Evolutionary conservation across 1,139 yeast genomes (phyloP).

Genomic region (Pichia sp.): DNA sequence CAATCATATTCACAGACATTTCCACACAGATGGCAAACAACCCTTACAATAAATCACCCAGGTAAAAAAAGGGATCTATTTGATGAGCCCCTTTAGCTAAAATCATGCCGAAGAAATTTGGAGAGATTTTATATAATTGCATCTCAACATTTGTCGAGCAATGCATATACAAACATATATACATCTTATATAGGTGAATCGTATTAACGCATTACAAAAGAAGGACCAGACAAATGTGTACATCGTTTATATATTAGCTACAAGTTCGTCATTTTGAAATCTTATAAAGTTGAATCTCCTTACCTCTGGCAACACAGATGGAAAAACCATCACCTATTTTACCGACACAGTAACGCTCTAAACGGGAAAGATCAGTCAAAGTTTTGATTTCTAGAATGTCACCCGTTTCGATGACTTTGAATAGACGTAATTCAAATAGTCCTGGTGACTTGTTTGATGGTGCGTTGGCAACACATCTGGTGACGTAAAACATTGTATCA

Average conservation of each 20-base stretch:
- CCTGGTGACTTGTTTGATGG: not conserved
- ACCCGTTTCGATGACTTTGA: conserved; percentile 19
- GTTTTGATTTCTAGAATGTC: conserved; percentile 18
- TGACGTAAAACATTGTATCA: conserved; percentile 21
- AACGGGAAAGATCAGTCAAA: conserved; percentile 7
- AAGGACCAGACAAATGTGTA: not conserved
- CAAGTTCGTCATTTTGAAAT: not conserved
- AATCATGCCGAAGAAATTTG: too few species aligned
- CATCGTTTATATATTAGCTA: conserved; percentile 1
- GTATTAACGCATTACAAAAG: too few species aligned
- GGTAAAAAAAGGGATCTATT: too few species aligned
- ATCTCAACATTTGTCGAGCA: too few species aligned
- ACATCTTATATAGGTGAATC: too few species aligned
- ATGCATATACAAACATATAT: too few species aligned
- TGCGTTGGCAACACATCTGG: not conserved
- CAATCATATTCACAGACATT: not conserved
- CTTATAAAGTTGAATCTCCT: conserved; percentile 2
- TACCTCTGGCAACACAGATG: conserved; percentile 16
- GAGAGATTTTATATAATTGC: too few species aligned
- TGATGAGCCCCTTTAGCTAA: too few species aligned
- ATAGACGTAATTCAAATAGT: conserved; percentile 15
- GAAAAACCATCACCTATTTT: conserved; percentile 15
- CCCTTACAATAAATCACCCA: too few species aligned
- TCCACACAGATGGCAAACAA: not conserved
- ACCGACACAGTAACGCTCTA: conserved; percentile 23